Conservation (phyloP, 148 eudicot species). For the Fagopyrum homotropicum region DNA sequence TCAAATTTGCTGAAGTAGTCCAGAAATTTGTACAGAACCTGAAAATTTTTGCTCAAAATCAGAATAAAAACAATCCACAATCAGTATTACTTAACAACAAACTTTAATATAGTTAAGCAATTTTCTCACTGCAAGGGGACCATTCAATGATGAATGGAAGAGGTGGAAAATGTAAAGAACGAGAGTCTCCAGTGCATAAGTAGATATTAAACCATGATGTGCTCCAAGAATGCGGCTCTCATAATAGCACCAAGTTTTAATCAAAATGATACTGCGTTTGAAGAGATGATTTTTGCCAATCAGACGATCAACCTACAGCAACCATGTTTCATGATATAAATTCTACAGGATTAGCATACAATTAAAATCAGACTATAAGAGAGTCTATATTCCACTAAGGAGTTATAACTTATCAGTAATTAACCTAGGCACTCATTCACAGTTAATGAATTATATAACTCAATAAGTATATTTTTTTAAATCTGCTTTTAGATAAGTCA, state of each 20-base stretch:
- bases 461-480: neutral
- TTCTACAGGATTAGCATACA: neutral
- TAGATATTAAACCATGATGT: slow-evolving; percentile 90
- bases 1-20: slow-evolving; percentile 93
- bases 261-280: slow-evolving; percentile 84
- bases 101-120: neutral
- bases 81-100: slow-evolving; percentile 16
- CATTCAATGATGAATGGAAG: slow-evolving; percentile 64
- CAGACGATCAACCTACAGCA: slow-evolving; percentile 61
- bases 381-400: neutral
- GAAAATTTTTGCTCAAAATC: slow-evolving; percentile 16
- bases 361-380: neutral
- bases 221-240: slow-evolving; percentile 98
- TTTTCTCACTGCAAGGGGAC: slow-evolving; percentile 87
- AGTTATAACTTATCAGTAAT: neutral
- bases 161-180: slow-evolving; percentile 85
- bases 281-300: slow-evolving; percentile 86
- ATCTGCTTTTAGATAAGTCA: neutral
- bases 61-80: slow-evolving; percentile 16
- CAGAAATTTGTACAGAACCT: slow-evolving; percentile 90
- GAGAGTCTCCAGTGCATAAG: slow-evolving; percentile 92
- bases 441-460: neutral
- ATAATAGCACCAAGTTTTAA: slow-evolving; percentile 97
- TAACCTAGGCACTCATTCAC: neutral
- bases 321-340: neutral